A percentile compares a stretch with the other conserved stretches of the same genome.
Conservation (phyloP, 352 stramenopile species). For the Aphanomyces invadans region DNA sequence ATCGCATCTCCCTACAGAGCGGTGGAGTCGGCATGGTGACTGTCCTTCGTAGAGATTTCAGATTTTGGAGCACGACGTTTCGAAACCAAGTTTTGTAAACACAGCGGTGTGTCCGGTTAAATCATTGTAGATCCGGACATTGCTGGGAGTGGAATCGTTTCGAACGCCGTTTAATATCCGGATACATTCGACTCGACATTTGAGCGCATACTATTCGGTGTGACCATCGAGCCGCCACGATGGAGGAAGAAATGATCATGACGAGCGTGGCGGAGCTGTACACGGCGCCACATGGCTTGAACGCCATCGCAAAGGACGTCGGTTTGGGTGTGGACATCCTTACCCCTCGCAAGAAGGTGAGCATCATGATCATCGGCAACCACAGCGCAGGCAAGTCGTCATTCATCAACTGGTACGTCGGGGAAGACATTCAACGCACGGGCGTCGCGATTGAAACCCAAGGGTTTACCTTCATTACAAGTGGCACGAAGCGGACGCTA, state of each 20-base stretch:
- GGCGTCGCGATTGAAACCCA: slow-evolving; percentile 60
- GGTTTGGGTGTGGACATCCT: slow-evolving; percentile 35
- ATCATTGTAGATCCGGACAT: no score
- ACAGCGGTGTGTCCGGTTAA: no score
- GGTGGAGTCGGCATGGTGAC: neutral
- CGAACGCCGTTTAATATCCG: no score
- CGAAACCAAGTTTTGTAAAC: no score
- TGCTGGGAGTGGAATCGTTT: no score
- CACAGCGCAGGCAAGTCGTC: slow-evolving; percentile 66
- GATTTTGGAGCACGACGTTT: neutral
- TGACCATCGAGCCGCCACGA: neutral
- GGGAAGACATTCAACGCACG: slow-evolving; percentile 49
- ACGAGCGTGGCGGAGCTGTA: slow-evolving; percentile 19
- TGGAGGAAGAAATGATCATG: slow-evolving; percentile 25
- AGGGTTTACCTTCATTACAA: slow-evolving; percentile 60
- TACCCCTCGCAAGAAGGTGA: slow-evolving; percentile 52
- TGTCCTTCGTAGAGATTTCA: no score
- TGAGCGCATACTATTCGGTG: no score
- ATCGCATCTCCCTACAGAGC: neutral
- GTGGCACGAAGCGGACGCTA: slow-evolving; percentile 43
- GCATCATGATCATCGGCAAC: slow-evolving; percentile 64
- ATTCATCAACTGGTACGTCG: slow-evolving; percentile 68
- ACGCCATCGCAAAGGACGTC: slow-evolving; percentile 20
- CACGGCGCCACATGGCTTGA: neutral
- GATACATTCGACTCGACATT: no score